A percentile compares a stretch with the other conserved stretches of the same genome.
phyloP scores from a whole-genome alignment of 441 rosid genomes.

The Pelargonium citronellum region DNA sequence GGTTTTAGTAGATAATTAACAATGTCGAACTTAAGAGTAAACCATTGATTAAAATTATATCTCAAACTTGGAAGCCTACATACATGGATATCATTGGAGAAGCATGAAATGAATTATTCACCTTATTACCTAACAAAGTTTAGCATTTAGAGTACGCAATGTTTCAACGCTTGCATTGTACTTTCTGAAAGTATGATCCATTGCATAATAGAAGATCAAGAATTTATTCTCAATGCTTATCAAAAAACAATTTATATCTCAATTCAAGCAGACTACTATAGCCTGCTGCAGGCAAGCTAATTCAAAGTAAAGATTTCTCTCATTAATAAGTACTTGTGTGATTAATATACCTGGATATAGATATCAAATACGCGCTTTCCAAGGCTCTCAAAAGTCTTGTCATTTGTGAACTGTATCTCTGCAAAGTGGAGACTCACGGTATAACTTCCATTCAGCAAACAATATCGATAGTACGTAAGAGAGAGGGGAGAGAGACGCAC shows the following conservation, averaged over 20 bases:
- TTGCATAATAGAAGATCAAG: too few relatives aligned
- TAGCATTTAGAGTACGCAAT: neutral
- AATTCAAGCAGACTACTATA: too few relatives aligned
- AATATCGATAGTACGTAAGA: conserved; percentile 48
- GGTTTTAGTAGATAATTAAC: too few relatives aligned
- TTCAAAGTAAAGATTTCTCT: too few relatives aligned
- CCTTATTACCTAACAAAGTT: conserved; percentile 19
- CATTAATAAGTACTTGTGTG: neutral
- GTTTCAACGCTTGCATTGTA: too few relatives aligned
- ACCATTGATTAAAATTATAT: neutral
- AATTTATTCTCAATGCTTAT: too few relatives aligned
- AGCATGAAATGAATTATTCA: too few relatives aligned
- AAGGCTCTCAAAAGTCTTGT: conserved; percentile 26
- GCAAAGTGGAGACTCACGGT: conserved; percentile 55
- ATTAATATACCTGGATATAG: conserved; percentile 47
- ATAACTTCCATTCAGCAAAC: conserved; percentile 44
- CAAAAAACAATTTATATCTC: too few relatives aligned
- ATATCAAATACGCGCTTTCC: conserved; percentile 59
- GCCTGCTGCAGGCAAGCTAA: too few relatives aligned
- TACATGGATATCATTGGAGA: too few relatives aligned
- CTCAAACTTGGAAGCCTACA: too few relatives aligned
- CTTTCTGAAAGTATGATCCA: neutral
- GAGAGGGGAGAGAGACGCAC: conserved; percentile 54
- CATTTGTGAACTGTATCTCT: conserved; percentile 38
- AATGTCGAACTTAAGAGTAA: neutral